A percentile compares a stretch with the other conserved stretches of the same genome.
Conservation (phyloP, 1,284 basidiomycete species). For the Ceratobasidium sp. region DNA sequence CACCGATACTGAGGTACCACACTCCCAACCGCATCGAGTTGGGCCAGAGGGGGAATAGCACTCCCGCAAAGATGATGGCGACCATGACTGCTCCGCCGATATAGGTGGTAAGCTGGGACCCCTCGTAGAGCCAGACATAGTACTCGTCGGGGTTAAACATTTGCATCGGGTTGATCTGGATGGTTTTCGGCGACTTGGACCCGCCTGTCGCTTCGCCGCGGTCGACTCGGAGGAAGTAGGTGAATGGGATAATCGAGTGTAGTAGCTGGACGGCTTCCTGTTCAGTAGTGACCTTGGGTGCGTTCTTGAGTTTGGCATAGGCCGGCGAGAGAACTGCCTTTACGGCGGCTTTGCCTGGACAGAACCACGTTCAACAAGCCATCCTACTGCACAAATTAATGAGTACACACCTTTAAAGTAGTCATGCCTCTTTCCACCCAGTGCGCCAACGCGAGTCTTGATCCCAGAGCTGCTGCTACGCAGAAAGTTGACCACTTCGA, state of each 20-base stretch:
- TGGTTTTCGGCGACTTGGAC: conserved; percentile 74
- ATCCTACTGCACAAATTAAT: neutral
- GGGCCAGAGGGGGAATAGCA: conserved; percentile 99
- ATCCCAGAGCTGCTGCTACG: conserved; percentile 85
- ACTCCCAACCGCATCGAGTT: conserved; percentile 91
- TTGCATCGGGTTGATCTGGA: conserved; percentile 84
- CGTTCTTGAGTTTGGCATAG: conserved; percentile 87
- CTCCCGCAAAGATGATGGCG: conserved; percentile 90
- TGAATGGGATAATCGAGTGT: conserved; percentile 76
- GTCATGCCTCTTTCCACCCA: conserved; percentile 94
- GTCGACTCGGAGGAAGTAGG: conserved; percentile 89
- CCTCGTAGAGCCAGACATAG: conserved; percentile 98
- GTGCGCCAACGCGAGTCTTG: conserved; percentile 86
- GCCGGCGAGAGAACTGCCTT: conserved; percentile 91
- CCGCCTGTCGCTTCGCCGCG: conserved; percentile 74
- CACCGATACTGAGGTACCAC: conserved; percentile 91
- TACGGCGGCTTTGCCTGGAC: conserved; percentile 81
- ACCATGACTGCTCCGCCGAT: conserved; percentile 94
- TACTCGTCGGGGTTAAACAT: conserved; percentile 78
- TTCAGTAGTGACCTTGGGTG: conserved; percentile 71
- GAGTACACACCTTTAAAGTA: conserved; percentile 90
- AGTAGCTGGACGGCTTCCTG: conserved; percentile 77
- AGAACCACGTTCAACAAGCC: conserved; percentile 11
- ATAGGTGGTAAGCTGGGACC: conserved; percentile 91
- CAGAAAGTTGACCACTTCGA: conserved; percentile 83